Conservation (phyloP, 306 rosid species). For the Crotalaria pallida region DNA sequence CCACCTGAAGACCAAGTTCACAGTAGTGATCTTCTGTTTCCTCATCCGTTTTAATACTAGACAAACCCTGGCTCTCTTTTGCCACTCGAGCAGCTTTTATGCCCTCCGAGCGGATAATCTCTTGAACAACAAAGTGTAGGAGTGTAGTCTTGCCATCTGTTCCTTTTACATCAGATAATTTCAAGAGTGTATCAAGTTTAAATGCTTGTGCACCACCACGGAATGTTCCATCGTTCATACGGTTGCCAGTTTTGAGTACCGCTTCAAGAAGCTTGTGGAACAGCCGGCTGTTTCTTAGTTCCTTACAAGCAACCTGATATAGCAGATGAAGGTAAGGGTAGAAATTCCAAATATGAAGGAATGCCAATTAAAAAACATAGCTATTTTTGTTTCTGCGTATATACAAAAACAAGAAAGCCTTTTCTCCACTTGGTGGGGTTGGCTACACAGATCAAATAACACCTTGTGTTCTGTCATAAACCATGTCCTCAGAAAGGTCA, state of each 20-base stretch:
- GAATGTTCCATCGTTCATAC: slow-evolving; percentile 94
- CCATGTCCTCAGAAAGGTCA: too few species aligned
- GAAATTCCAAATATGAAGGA: slow-evolving; percentile 1
- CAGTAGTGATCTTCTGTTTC: slow-evolving; percentile 60
- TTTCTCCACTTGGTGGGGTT: too few species aligned
- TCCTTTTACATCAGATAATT: slow-evolving; percentile 91
- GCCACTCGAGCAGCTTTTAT: slow-evolving; percentile 60
- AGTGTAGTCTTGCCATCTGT: slow-evolving; percentile 96
- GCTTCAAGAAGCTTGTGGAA: slow-evolving; percentile 98
- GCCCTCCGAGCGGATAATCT: slow-evolving; percentile 93
- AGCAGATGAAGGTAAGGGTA: slow-evolving; percentile 22
- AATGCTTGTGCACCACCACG: slow-evolving; percentile 98
- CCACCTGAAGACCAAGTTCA: slow-evolving; percentile 68
- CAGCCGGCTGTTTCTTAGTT: slow-evolving; percentile 74
- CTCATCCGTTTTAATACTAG: slow-evolving; percentile 52
- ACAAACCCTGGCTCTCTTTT: slow-evolving; percentile 45
- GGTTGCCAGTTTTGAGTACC: slow-evolving; percentile 99
- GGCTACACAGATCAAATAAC: too few species aligned
- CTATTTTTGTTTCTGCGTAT: not conserved
- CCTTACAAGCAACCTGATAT: slow-evolving; percentile 81
- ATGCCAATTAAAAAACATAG: not conserved
- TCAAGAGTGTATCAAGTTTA: slow-evolving; percentile 90
- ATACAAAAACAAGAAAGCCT: too few species aligned
- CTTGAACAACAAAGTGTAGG: slow-evolving; percentile 88
- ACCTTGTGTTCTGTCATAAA: too few species aligned